Evolutionary conservation across 2,329 filamentous ascomycete species (phyloP), one percentile per base, ranked within the genome.

Genomic region (Curvularia sp.): DNA sequence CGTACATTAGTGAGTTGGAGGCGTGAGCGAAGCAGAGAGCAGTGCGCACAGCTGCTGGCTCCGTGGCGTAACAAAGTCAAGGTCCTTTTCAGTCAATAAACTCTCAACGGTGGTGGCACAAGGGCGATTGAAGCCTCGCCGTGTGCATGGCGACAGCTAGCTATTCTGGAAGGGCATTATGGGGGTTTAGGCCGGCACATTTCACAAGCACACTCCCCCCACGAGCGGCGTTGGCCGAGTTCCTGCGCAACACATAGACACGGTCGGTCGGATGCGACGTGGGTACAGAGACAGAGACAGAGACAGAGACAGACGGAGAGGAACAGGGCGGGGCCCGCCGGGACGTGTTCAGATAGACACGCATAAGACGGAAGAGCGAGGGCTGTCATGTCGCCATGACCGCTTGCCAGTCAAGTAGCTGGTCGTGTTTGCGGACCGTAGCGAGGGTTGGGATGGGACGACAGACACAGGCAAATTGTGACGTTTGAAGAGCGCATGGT

Each of bases 91-190:
- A 43, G 54, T 32, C 43, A 51, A 55, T 51, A 60, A 52, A 54
- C 51, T 59, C 55, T 53, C 65, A 61, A 67, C 59, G 61, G 61
- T 50, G 57, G 64, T 65, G 64, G 61, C 64, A 66, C 59, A 47
- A 41, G 55, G 53, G 57, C 45, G 54, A 53, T 43, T 28, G 57
- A 60, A 56, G 46, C 45, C 59, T 59, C 58, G 58, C 57, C 60
- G 58, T 54, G 52, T 52, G 56, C 53, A 27, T 25, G 42, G 53
- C 59, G 42, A 46, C 55, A 51, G 55, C 54, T 60, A 57, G 53
- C 63, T 61, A 52, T 70, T 69, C 65, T 69, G 53, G 65, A 69
- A 70, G 59, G 59, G 36, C 48, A 63, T 63, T 61, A 67, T 21
- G 39, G 39, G 42, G 58, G 60, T 64, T 63, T 70, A 65, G 66